Conservation (phyloP, 2,329 filamentous ascomycete genomes). For the Fusarium agapanthi region DNA sequence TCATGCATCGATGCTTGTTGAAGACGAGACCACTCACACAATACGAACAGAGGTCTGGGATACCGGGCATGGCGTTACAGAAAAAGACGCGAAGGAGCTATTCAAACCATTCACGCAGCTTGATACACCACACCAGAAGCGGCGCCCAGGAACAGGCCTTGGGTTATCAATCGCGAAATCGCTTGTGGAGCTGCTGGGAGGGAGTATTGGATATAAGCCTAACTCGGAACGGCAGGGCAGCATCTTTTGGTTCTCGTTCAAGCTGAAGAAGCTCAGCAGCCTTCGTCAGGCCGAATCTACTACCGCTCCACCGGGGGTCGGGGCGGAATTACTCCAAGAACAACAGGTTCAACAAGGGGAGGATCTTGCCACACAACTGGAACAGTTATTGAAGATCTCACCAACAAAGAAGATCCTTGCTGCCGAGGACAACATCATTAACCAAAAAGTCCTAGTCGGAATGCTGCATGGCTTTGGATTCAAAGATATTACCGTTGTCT, state of each 20-base stretch:
- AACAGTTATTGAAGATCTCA: not conserved
- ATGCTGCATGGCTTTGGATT: slow-evolving; percentile 8
- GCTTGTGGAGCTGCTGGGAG: not conserved
- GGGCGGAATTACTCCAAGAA: not conserved
- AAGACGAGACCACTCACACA: not conserved
- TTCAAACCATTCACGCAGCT: slow-evolving; percentile 4
- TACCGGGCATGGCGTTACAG: not conserved
- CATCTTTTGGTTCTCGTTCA: slow-evolving; percentile 1
- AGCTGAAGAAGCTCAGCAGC: not conserved
- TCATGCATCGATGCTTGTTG: not conserved
- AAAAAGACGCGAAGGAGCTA: not conserved
- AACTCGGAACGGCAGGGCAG: not conserved
- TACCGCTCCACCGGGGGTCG: rapidly evolving
- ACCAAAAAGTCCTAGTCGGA: not conserved
- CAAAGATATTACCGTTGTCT: not conserved
- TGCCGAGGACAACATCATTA: not conserved
- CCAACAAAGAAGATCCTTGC: not conserved
- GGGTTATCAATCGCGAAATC: slow-evolving; percentile 5
- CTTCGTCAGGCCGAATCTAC: not conserved
- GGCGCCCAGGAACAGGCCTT: slow-evolving; percentile 1
- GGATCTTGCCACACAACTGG: not conserved
- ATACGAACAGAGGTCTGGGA: not conserved
- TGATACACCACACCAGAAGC: not conserved
- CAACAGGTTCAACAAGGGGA: not conserved
- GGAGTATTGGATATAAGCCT: not conserved